Percentiles rank a stretch among this genome's conserved stretches.
phyloP scores from a whole-genome alignment of 139 green algal species.

The Asterochloris sp. region DNA sequence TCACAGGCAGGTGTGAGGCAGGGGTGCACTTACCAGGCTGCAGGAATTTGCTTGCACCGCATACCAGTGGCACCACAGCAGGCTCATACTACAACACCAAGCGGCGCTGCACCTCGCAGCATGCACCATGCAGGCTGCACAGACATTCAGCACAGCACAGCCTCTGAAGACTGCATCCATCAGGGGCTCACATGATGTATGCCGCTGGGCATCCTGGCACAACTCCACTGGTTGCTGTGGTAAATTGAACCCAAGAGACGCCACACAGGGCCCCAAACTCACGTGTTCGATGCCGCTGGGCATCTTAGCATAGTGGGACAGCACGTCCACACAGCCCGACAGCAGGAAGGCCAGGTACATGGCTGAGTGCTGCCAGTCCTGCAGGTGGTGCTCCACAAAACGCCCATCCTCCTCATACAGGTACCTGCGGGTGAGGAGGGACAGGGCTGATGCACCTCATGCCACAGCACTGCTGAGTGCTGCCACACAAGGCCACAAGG shows the following conservation, averaged over 20 bases:
- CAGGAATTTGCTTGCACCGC: too few relatives aligned
- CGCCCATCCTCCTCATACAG: constrained; percentile 38
- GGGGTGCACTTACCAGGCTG: too few relatives aligned
- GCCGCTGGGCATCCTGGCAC: background rate
- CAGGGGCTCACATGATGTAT: background rate
- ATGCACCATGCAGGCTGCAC: too few relatives aligned
- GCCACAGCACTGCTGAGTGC: too few relatives aligned
- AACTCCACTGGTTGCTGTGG: background rate
- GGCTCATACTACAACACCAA: too few relatives aligned
- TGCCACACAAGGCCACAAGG: background rate
- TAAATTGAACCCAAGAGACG: background rate
- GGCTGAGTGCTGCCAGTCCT: constrained; percentile 56
- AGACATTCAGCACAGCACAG: too few relatives aligned
- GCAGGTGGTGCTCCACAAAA: constrained; percentile 43
- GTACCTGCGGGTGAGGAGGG: constrained; percentile 13
- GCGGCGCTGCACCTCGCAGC: too few relatives aligned
- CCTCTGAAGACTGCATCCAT: too few relatives aligned
- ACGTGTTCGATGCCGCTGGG: constrained; percentile 38
- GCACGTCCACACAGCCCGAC: constrained; percentile 46
- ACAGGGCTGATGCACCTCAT: background rate
- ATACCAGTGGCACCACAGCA: too few relatives aligned
- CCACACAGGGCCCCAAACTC: background rate
- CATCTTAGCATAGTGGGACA: constrained; percentile 23
- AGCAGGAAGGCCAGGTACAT: constrained; percentile 50
- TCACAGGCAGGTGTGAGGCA: too few relatives aligned